Evolutionary conservation across 768 basidiomycete genomes (phyloP), one percentile per base, ranked within the genome.

Genomic region (Imleria badia): DNA sequence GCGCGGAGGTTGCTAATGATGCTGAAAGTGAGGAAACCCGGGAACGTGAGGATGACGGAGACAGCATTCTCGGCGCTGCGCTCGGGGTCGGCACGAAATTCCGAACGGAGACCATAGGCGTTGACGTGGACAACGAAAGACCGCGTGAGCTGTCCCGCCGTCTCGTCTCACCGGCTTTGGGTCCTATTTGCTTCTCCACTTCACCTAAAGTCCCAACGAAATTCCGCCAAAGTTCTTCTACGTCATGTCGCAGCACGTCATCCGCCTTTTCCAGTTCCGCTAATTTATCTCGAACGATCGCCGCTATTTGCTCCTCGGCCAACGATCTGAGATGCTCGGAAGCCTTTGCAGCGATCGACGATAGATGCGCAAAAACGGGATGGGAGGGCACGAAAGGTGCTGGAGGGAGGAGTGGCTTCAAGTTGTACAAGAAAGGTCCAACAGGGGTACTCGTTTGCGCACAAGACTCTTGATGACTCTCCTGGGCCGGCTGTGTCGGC

Each of bases 341-440:
- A 60, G 79, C 73, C 33, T 76, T 68, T 23, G 72, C 66, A 14
- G 90, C 89, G 45, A 84, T 63, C 22, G 78, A 74, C 15, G 85
- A 77, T 31, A 92, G 75, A 66, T 88, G 83, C 40, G 75, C 57
- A 64, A 91, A 92, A 39, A 84, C 80, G 8, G 83, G 82, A 60
- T 92, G 87, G 17, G 85, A 82, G 8, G 90, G 85, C 0, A 86
- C 81, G 69, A 88, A 91, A 17, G 90, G 89, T 20, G 86, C 82
- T 17, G 89, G 89, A 26, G 84, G 82, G 66, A 90, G 87, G 36
- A 91, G 71, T 6, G 85, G 78, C 36, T 78, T 78, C 58, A 87
- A 60, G 52, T 76, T 69, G 36, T 82, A 78, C 41, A 91, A 73
- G 66, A 78, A 78, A 42, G 72, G 64, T 19, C 58, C 61, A 6